These are phyloP conservation scores for Penicilliopsis zonata DNA, from an alignment of 495 filamentous ascomycete genomes.

Conservation along the genomic window DNA sequence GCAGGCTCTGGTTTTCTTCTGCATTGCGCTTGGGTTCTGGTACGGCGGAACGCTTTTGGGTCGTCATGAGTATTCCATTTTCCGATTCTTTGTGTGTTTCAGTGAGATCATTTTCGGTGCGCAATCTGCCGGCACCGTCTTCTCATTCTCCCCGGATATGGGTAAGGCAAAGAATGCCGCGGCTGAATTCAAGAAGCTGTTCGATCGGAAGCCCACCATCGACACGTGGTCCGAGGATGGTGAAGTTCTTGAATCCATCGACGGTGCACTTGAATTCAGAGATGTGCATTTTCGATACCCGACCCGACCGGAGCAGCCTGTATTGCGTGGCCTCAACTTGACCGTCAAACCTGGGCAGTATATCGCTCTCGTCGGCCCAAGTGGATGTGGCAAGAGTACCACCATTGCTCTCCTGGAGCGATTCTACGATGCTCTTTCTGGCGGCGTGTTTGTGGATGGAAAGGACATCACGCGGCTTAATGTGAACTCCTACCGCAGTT, in stretches of 20 bases:
- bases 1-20: conserved; percentile 70
- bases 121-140: conserved; percentile 77
- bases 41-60: conserved; percentile 75
- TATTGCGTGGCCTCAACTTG: conserved; percentile 62
- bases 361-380: conserved; percentile 69
- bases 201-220: conserved; percentile 65
- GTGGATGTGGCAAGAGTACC: conserved; percentile 76
- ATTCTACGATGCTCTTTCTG: conserved; percentile 73
- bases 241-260: conserved; percentile 39
- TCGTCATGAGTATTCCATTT: conserved; percentile 54
- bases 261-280: conserved; percentile 64
- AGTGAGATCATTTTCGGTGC: conserved; percentile 68
- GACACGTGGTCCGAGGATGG: conserved; percentile 76
- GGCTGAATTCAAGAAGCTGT: conserved; percentile 60
- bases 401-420: conserved; percentile 71
- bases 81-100: conserved; percentile 82
- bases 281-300: conserved; percentile 78
- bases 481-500: conserved; percentile 63
- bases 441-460: conserved; percentile 61
- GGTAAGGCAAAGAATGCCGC: conserved; percentile 79
- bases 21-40: conserved; percentile 86
- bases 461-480: conserved; percentile 64
- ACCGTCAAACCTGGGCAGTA: conserved; percentile 65
- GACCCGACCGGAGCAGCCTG: conserved; percentile 65
- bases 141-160: conserved; percentile 79